Base-by-base conservation (phyloP, 164 flowering plant genomes). In the Stephania yunnanensis region DNA sequence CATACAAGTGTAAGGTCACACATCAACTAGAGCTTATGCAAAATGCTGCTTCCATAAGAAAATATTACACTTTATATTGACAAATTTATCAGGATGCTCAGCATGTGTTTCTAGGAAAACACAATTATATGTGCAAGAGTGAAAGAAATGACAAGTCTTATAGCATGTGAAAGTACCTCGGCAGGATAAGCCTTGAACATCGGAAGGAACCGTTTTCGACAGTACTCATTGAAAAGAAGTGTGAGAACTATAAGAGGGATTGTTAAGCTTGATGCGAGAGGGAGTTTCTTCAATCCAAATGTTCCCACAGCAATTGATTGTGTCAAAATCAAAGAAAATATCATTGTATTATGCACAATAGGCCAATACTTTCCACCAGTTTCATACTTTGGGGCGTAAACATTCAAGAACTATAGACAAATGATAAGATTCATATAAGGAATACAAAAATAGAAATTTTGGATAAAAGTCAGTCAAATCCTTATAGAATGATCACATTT, bases 311-410 rank as follows among this genome's bases (percentile, higher is more conserved):
- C 99, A 76, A 95, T 90, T 31, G 83, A 74, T 69, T 95, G 98
- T 93, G 91, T 90, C 82, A 95, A 78, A 45, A 95, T 68, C 86
- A 95, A 81, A 55, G 96, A 89, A 84, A 90, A 91, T 55, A 95
- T 87, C 22, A 85, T 91, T 64, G 90, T 84, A 63, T 85, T 82
- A 76, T 95, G 98, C 78, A 92, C 93, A 31, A 86, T 86, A 15
- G 99, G 98, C 99, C 99, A 95, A 74, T 86, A 92, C 82, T 79
- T 86, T 68, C 98, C 99, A 66, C 87, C 92, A 65, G 96, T 90
- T 71, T 93, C 95, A 76, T 78, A 92, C 82, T 85, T 91, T 64
- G 91, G 87, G 45, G 72, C 77, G 75, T 91, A 95, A n/a, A 95
- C 92, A 83, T 89, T 93, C 75, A 95, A 68, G 10, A 95, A 76